A percentile compares a stretch with the other conserved stretches of the same genome.
Evolutionary conservation across 164 flowering plant genomes (phyloP).

Genomic region (Warburgia ugandensis): DNA sequence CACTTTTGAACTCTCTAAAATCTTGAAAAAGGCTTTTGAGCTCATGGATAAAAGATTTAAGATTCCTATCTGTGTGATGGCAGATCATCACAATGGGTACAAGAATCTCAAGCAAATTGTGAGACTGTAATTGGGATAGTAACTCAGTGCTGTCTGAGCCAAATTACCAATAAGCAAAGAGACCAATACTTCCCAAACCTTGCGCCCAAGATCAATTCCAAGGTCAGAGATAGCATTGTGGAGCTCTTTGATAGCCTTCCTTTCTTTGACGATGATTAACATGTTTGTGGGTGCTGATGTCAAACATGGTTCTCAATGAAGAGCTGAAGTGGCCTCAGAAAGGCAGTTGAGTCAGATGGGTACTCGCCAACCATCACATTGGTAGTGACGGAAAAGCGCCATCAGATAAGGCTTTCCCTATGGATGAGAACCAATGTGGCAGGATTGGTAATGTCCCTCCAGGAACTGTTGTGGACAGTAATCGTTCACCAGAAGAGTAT

Average conservation of each 20-base stretch:
- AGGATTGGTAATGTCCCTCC: conserved; percentile 49
- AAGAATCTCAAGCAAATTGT: conserved; percentile 63
- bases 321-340: conserved; percentile 35
- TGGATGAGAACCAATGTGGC: conserved; percentile 21
- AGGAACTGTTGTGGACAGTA: conserved; percentile 65
- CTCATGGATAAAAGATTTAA: conserved; percentile 25
- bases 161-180: conserved; percentile 20
- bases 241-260: conserved; percentile 49
- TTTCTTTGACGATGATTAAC: conserved; percentile 22
- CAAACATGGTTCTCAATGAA: conserved; percentile 75
- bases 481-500: conserved; percentile 59
- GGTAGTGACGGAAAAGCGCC: conserved; percentile 70
- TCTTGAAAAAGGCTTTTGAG: conserved; percentile 18
- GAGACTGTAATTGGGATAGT: conserved; percentile 64
- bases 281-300: conserved; percentile 82
- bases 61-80: conserved; percentile 61
- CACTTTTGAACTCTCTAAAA: conserved; percentile 15
- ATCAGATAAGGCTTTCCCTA: conserved; percentile 58
- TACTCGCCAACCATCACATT: conserved; percentile 57
- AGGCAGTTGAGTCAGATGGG: conserved; percentile 15
- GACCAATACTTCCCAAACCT: conserved; percentile 60
- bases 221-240: conserved; percentile 74
- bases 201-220: conserved; percentile 74
- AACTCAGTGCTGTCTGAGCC: conserved; percentile 61
- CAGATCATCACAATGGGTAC: conserved; percentile 45